phyloP scores from a whole-genome alignment of 2,329 filamentous ascomycete genomes.

The Pyrenophora tritici-repentis region DNA sequence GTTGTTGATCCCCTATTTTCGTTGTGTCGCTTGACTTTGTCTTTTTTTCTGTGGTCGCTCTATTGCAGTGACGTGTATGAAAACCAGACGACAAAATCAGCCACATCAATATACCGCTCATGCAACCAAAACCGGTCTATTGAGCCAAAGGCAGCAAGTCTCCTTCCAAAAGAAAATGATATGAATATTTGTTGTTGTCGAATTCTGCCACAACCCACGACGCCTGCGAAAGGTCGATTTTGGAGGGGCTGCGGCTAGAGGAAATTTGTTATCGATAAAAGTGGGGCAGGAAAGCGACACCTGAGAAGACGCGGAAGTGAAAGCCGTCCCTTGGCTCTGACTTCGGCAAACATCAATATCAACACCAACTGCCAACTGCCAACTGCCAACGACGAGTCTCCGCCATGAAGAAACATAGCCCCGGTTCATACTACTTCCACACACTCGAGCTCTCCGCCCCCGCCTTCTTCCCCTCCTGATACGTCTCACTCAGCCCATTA shows the following conservation, averaged over 20 bases:
- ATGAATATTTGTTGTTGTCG: not conserved
- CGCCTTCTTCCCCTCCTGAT: conserved; percentile 22
- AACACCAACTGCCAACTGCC: too few relatives aligned
- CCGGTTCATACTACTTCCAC: conserved; percentile 14
- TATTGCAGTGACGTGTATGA: not conserved
- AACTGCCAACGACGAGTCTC: too few relatives aligned
- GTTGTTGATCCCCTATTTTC: too few relatives aligned
- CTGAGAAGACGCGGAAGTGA: not conserved
- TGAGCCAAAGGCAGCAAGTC: too few relatives aligned
- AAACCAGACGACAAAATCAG: not conserved
- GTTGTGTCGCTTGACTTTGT: too few relatives aligned
- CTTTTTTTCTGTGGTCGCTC: too few relatives aligned
- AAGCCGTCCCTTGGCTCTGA: not conserved
- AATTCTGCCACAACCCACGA: not conserved
- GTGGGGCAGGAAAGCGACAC: conserved; percentile 14
- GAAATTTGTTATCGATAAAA: conserved; percentile 32
- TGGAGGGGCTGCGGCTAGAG: conserved; percentile 14
- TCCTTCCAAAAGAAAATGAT: too few relatives aligned
- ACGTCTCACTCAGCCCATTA: conserved; percentile 18
- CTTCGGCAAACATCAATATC: not conserved
- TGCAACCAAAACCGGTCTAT: not conserved
- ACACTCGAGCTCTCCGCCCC: conserved; percentile 20
- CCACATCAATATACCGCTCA: not conserved
- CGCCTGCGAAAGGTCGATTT: not conserved
- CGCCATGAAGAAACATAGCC: not conserved